phyloP scores from a whole-genome alignment of 148 eudicot species.

The Chenopodium formosanum region DNA sequence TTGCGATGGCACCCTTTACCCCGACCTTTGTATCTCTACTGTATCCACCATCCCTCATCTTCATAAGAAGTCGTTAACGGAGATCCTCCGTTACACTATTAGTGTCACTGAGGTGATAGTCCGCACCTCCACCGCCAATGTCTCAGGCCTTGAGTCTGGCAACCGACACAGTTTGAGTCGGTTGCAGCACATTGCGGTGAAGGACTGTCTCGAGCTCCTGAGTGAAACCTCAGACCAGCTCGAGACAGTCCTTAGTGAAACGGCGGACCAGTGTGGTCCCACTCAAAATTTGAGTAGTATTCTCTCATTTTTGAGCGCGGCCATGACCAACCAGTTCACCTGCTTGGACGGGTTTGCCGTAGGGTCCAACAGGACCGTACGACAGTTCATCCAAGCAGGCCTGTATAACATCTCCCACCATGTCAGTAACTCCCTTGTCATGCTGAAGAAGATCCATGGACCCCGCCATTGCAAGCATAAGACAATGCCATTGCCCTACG shows the following conservation, averaged over 20 bases:
- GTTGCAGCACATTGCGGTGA: slow-evolving; percentile 52
- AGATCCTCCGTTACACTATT: slow-evolving; percentile 49
- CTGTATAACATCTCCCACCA: slow-evolving; percentile 52
- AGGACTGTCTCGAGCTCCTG: slow-evolving; percentile 75
- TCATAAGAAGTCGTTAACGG: slow-evolving; percentile 40
- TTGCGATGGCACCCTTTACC: slow-evolving; percentile 68
- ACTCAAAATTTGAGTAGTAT: slow-evolving; percentile 34
- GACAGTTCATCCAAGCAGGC: slow-evolving; percentile 35
- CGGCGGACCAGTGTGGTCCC: slow-evolving; percentile 15
- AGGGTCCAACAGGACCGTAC: slow-evolving; percentile 33
- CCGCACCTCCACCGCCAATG: slow-evolving; percentile 33
- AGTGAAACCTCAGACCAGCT: slow-evolving; percentile 54
- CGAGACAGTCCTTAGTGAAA: slow-evolving; percentile 32
- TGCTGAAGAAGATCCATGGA: slow-evolving; percentile 51
- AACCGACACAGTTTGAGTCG: slow-evolving; percentile 22
- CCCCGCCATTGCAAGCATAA: slow-evolving; percentile 15
- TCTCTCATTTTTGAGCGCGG: slow-evolving; percentile 58
- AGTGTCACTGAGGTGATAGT: slow-evolving; percentile 47
- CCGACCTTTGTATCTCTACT: slow-evolving; percentile 66
- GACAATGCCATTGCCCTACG: not conserved
- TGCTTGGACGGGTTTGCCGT: slow-evolving; percentile 76
- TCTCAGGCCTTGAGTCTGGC: slow-evolving; percentile 22
- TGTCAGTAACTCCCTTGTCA: slow-evolving; percentile 70
- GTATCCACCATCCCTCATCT: slow-evolving; percentile 58
- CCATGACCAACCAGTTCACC: slow-evolving; percentile 86